These are phyloP conservation scores for Halophytophthora polymorphica DNA, from an alignment of 352 stramenopile species.

Conservation along the genomic window DNA sequence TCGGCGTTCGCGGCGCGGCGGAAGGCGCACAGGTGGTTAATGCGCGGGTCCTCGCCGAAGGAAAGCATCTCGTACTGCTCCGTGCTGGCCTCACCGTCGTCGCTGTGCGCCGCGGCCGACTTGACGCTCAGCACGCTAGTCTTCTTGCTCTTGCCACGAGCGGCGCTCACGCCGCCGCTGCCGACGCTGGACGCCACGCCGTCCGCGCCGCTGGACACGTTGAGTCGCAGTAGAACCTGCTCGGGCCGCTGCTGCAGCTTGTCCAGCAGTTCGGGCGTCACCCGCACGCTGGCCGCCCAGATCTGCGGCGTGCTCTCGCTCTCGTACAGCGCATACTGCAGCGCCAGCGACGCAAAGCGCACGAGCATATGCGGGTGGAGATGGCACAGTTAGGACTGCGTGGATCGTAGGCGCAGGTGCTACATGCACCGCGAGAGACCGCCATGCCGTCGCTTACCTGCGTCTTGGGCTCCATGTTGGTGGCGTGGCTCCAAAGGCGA, in stretches of 20 bases:
- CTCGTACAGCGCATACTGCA: slow-evolving; percentile 72
- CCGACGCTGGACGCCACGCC: too few species aligned
- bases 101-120: slow-evolving; percentile 6
- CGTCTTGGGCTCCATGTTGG: slow-evolving; percentile 17
- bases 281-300: slow-evolving; percentile 69
- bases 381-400: not conserved
- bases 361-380: slow-evolving; percentile 1
- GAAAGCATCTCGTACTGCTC: slow-evolving; percentile 75
- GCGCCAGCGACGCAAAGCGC: not conserved
- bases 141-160: slow-evolving; percentile 27
- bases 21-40: slow-evolving; percentile 70
- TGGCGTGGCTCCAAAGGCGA: too few species aligned
- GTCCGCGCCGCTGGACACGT: slow-evolving; percentile 10
- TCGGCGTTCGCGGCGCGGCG: slow-evolving; percentile 12
- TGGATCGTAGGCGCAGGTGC: not conserved
- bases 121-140: slow-evolving; percentile 53
- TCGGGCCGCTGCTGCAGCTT: slow-evolving; percentile 43
- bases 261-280: slow-evolving; percentile 72
- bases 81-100: slow-evolving; percentile 10
- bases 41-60: slow-evolving; percentile 62
- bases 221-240: slow-evolving; percentile 22
- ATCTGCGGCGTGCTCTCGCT: slow-evolving; percentile 25
- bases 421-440: not conserved
- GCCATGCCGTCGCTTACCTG: slow-evolving; percentile 9
- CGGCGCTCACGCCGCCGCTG: slow-evolving; percentile 8